Base-by-base conservation (phyloP, 2,329 filamentous ascomycete species). In the Xylaria sp. region DNA sequence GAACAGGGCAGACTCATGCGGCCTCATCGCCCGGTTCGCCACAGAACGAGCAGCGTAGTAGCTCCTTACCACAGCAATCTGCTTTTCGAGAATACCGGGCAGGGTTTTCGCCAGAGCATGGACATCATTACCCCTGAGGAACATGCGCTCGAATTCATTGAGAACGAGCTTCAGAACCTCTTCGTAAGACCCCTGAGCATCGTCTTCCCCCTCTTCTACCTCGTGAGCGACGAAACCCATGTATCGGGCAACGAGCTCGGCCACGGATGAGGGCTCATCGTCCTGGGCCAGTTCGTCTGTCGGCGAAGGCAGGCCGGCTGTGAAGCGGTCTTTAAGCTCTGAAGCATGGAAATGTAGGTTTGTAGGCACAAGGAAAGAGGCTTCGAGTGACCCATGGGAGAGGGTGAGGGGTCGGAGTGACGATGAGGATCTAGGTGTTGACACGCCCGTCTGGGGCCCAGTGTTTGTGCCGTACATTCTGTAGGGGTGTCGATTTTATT, bases 221-320 rank as follows among this genome's bases (percentile, higher is more conserved):
- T 97, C 93, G 72, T 88, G 85, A 72, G 95, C 94, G 69, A 97
- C 88, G 79, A 93, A 97, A 75, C 93, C 94, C 79, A 99, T 90
- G 82, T 97, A 99, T 80, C 95, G 90, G 70, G 93, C 94, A 38
- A 99, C 93, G 69, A 99, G 87, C 84, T 99, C 96, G 53, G 93
- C 85, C 56, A 94, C 90, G 28, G 97, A 99, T 44, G 96, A 98
- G n/a, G 96, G 96, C 85, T 99, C 97, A 76, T 99, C 96, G 85
- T 99, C 97, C 80, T 95, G 94, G 70, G 96, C 97, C 72, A 98
- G 89, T 85, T 99, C 96, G 80, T 99, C 96, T 79, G 97, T 99
- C 66, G 96, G 93, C 77, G 90, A 87, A 63, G 97, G 97, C 74
- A 99, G 88, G 72, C 90, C 93, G 57, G 92, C 87, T 73, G 90